Conservation (phyloP, 352 stramenopile species). For the Peronospora belbahrii region DNA sequence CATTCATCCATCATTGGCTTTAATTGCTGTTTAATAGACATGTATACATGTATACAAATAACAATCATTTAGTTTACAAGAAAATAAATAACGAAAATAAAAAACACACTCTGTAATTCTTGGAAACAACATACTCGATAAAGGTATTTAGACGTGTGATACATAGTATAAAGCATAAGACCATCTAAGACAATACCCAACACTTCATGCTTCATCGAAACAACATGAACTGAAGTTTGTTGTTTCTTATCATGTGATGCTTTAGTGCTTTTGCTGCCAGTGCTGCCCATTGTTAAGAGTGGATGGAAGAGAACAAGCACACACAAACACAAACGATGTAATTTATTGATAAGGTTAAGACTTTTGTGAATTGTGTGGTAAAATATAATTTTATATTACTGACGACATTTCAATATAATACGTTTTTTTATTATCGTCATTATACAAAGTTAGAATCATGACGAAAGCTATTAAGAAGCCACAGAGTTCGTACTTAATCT, state of each 20-base stretch:
- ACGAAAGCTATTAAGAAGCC: conserved; percentile 83
- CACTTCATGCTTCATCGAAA: conserved; percentile 49
- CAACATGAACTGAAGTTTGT: conserved; percentile 2
- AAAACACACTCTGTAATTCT: conserved; percentile 25
- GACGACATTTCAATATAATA: too few relatives aligned
- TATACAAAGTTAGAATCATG: too few relatives aligned
- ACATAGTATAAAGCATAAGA: conserved; percentile 79
- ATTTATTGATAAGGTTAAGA: not conserved
- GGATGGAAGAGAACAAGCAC: conserved; percentile 3
- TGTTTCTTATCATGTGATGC: conserved; percentile 11
- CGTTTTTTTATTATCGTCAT: too few relatives aligned
- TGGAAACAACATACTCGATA: too few relatives aligned
- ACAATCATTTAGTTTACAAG: not conserved
- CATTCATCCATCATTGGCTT: conserved; percentile 85
- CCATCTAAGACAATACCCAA: conserved; percentile 70
- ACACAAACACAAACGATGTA: too few relatives aligned
- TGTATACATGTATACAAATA: not conserved
- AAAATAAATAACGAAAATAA: not conserved
- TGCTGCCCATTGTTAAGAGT: conserved; percentile 43
- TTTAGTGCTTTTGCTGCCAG: conserved; percentile 46
- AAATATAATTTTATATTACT: too few relatives aligned
- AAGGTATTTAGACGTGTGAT: conserved; percentile 73
- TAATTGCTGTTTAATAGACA: too few relatives aligned
- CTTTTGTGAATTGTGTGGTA: not conserved
- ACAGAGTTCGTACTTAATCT: conserved; percentile 80